Evolutionary conservation across 2,329 filamentous ascomycete species (phyloP), one percentile per base, ranked within the genome.

Genomic region (Fusarium nurragi): DNA sequence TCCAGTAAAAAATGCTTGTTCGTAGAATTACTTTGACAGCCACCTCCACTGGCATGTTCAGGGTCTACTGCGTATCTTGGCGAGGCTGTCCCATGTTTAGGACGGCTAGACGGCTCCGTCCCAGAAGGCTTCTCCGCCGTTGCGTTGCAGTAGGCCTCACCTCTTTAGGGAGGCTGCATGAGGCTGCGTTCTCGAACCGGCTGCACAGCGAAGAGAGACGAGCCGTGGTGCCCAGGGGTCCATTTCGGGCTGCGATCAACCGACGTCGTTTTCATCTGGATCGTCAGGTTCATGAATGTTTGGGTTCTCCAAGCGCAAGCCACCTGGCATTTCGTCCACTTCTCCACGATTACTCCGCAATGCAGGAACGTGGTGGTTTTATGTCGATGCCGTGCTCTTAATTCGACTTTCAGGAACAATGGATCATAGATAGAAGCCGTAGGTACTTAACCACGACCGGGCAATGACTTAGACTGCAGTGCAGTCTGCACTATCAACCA

Each of bases 181-280:
- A 60, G 59, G 49, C 49, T 64, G 38, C 37, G 49, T 65, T 64
- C 60, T 64, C 28, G 60, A 60, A 52, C 54, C n/a, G n/a, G n/a
- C n/a, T n/a, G n/a, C n/a, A n/a, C n/a, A n/a, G n/a, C n/a, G n/a
- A n/a, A n/a, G n/a, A n/a, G n/a, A n/a, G n/a, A n/a, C n/a, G n/a
- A n/a, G n/a, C n/a, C n/a, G n/a, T n/a, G n/a, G 25, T 43, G 22
- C 2, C 19, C 10, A n/a, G 23, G 18, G 14, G 26, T 51, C 64
- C 38, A 47, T 47, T 37, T 32, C 52, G 36, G 32, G 19, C 23
- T 18, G 41, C 19, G 5, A 41, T 26, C 23, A 44, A 18, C 14
- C 23, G 26, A 34, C n/a, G n/a, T 60, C 30, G 13, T 26, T 16
- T 41, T 41, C n/a, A n/a, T n/a, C n/a, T 25, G 34, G 21, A 60